phyloP scores from a whole-genome alignment of 495 filamentous ascomycete genomes.

The Physcia stellaris region DNA sequence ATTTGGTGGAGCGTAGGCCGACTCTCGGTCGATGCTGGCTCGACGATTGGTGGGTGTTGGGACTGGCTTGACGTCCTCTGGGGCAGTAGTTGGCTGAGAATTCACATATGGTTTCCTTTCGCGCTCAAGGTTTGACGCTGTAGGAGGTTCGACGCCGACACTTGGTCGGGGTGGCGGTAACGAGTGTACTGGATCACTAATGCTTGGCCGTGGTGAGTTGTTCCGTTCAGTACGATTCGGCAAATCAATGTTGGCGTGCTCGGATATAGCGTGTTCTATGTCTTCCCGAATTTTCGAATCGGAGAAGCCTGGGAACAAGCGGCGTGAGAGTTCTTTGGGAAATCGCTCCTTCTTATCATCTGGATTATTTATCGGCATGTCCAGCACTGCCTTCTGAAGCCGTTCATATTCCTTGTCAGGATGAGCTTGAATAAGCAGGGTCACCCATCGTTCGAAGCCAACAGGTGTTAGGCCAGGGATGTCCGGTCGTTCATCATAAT shows the following conservation, averaged over 20 bases:
- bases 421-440: constrained; percentile 57
- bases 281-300: constrained; percentile 27
- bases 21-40: background rate
- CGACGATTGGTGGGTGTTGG: background rate
- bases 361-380: constrained; percentile 62
- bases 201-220: constrained; percentile 2
- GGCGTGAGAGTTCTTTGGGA: constrained; percentile 63
- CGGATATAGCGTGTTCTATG: constrained; percentile 29
- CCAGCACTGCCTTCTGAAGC: constrained; percentile 54
- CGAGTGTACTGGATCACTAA: constrained; percentile 3
- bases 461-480: constrained; percentile 65
- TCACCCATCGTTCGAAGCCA: constrained; percentile 71
- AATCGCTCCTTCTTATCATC: constrained; percentile 63
- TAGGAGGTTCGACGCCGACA: too few relatives aligned
- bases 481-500: constrained; percentile 42
- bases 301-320: constrained; percentile 46
- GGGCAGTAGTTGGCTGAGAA: background rate
- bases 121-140: too few relatives aligned
- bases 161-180: too few relatives aligned
- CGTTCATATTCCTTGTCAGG: constrained; percentile 67
- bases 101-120: background rate
- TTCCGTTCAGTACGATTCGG: constrained; percentile 24
- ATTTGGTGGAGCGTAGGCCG: constrained; percentile 11
- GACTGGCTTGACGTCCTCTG: too few relatives aligned
- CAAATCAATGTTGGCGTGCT: constrained; percentile 35